phyloP scores from a whole-genome alignment of 495 filamentous ascomycete species.

The Talaromyces adpressus region DNA sequence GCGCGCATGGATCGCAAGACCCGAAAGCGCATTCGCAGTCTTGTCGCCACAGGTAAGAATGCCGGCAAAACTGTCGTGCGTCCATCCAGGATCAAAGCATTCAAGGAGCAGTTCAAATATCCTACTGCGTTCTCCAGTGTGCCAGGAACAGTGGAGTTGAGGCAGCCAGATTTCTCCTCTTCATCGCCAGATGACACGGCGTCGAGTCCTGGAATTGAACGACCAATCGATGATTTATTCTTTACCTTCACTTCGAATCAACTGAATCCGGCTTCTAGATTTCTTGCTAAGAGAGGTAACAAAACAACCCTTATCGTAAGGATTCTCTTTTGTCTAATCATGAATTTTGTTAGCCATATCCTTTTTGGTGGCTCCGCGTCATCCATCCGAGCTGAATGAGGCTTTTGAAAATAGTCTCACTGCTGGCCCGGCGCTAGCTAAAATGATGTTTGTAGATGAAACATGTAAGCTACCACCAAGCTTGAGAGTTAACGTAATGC shows the following conservation, averaged over 20 bases:
- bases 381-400: neutral
- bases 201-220: neutral
- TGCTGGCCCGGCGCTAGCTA: conserved; percentile 13
- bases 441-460: conserved; percentile 18
- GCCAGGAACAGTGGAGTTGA: neutral
- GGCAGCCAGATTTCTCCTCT: neutral
- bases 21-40: conserved; percentile 8
- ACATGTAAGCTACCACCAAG: conserved; percentile 14
- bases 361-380: neutral
- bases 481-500: neutral
- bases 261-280: neutral
- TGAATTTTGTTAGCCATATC: neutral
- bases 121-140: neutral
- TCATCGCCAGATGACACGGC: neutral
- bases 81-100: neutral
- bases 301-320: neutral
- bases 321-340: neutral
- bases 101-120: neutral
- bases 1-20: neutral
- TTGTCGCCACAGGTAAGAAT: conserved; percentile 6
- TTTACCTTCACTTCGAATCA: neutral
- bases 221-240: neutral
- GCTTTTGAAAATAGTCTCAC: neutral
- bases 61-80: conserved; percentile 1
- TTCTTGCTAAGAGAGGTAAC: conserved; percentile 3